Base-by-base conservation (phyloP, 257 asterid genomes). In the Nemophila menziesii region DNA sequence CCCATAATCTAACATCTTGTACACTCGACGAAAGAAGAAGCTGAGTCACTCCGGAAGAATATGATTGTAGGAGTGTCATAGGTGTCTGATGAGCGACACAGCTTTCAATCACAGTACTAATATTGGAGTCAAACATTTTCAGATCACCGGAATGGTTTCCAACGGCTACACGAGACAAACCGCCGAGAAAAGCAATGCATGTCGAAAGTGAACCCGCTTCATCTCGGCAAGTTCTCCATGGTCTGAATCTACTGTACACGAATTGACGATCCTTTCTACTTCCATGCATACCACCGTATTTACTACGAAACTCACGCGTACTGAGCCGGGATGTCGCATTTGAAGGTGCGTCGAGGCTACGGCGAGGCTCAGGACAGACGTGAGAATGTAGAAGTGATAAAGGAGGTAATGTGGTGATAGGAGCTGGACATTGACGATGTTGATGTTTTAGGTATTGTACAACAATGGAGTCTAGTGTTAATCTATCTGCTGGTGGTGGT, bases 371-470 rank as follows among this genome's bases (percentile, higher is more conserved):
- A 3, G 99, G 99, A 62, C 99, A 90, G 56, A 81, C 71, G 34
- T 90, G 99, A 24, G 99, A 96, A 42, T 90, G 99, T 67, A 85
- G 57, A 48, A 90, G 94, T 5, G 99, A 90, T 22, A 90, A 82
- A 54, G 99, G 99, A 2, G 99, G 99, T 64, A 90, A 69, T 45
- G 99, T 90, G 39, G 99, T 90, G 61, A 90, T 90, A 7, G 99
- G 99, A 57, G 99, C 94, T 23, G 94, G 79, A 64, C 99, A 90
- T 48, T 90, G 96, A 39, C 94, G 94, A 68, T 90, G 99, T 52
- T 90, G 99, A 58, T 90, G 94, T 70, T 90, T 90, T 66, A 90
- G 71, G 66, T 71, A 85, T 65, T 90, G 99, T 73, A 90, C 80
- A 50, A 85, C 93, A 22, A 90, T 55, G 34, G 99, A 85, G 61